Base-by-base conservation (phyloP, 768 basidiomycete genomes). In the Amanita rubescens region DNA sequence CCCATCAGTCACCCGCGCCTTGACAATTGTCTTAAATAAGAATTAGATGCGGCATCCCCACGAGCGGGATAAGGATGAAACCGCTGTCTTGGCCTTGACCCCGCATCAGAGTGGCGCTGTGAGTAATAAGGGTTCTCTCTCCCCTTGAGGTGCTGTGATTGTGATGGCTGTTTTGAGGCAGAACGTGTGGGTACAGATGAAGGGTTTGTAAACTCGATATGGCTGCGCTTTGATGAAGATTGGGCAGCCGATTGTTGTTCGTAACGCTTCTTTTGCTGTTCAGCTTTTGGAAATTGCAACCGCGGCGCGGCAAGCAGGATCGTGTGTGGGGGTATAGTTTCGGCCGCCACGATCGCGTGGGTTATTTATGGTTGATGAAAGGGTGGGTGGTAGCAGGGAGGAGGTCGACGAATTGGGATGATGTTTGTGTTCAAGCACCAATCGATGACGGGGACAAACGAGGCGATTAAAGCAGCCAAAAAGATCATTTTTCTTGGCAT, bases 181-280 rank as follows among this genome's bases (percentile, higher is more conserved):
- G 24, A 41, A n/a, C 9, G 11, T 27, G 32, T 35, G 53, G 54
- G 43, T 10, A 58, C 27, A 8, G 59, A 51, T 5, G 61, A 45
- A 3, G 67, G 56, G 8, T 3, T 3, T 0, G 78, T 73, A 57
- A 90, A 91, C 17, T 78, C 75, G 51, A 92, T 88, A 30, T 79
- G 77, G 14, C 68, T 74, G 11, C 87, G 74, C 61, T 82, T 83
- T 19, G 76, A 77, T 0, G 75, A 59, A 12, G 77, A 71, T 62
- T 85, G 80, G 1, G 71, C 59, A 1, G 75, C 69, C 7, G 76
- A 63, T 47, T 79, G 75, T 55, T 82, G 78, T 57, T 90, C 86
- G n/a, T 77, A 78, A 20, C 80, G 78, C 51, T 69, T 61, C 60
- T 81, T 88, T 69, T 83, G 86, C 55, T 70, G 62, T 65, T 76